phyloP scores from a whole-genome alignment of 2,329 filamentous ascomycete genomes.

The Ambrosiella cleistominuta region DNA sequence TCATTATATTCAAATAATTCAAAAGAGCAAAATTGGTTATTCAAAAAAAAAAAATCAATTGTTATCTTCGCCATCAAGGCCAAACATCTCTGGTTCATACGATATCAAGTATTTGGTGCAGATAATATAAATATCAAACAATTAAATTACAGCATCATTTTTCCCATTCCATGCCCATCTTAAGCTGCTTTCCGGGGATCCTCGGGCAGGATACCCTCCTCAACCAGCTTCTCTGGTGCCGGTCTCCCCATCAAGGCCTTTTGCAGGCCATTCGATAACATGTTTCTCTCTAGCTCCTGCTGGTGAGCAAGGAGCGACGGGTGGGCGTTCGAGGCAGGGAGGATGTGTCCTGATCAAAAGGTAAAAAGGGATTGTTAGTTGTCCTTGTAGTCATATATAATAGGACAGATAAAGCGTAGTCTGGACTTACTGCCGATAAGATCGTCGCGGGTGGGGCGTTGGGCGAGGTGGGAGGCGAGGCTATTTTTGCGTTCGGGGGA shows the following conservation, averaged over 20 bases:
- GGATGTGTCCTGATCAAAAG: conserved; percentile 54
- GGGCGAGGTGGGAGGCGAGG: conserved; percentile 53
- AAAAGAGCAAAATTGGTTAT: not conserved
- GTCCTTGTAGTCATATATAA: not conserved
- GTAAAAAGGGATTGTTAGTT: not conserved
- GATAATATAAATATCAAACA: not conserved
- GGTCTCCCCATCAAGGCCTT: conserved; percentile 71
- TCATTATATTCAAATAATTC: not conserved
- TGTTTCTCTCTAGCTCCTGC: conserved; percentile 70
- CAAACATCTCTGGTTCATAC: too few relatives aligned
- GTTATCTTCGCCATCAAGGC: not conserved
- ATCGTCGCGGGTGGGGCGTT: conserved; percentile 57
- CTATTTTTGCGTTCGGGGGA: conserved; percentile 44
- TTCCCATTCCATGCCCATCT: not conserved
- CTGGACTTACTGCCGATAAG: conserved; percentile 40
- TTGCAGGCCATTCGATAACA: conserved; percentile 73
- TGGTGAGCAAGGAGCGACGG: conserved; percentile 66
- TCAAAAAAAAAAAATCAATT: not conserved
- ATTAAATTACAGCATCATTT: not conserved
- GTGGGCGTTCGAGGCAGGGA: conserved; percentile 60
- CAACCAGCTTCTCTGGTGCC: conserved; percentile 55
- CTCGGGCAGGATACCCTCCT: conserved; percentile 60
- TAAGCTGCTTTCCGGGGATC: conserved; percentile 32
- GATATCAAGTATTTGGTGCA: too few relatives aligned
- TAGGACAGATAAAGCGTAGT: not conserved